Percentiles rank a stretch among this genome's conserved stretches.
These are phyloP conservation scores for Phytophthora podocarpi DNA, from an alignment of 352 stramenopile species.

Conservation along the genomic window DNA sequence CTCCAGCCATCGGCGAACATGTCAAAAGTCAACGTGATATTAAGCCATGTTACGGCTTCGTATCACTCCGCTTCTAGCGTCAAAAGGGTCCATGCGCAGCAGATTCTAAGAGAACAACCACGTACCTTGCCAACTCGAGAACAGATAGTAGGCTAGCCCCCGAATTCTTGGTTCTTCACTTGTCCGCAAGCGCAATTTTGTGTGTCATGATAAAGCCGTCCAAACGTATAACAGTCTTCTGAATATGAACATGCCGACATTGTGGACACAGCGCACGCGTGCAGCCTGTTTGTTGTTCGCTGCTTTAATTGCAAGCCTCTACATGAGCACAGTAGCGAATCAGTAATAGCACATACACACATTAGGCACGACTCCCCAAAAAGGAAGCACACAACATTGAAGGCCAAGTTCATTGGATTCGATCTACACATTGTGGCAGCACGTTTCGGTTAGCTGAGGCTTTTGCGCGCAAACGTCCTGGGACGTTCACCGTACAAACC, in stretches of 20 bases:
- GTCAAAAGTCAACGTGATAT: conserved; percentile 26
- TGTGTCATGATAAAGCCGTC: background rate
- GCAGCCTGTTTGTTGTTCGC: conserved; percentile 23
- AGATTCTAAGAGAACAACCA: conserved; percentile 17
- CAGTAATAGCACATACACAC: conserved; percentile 30
- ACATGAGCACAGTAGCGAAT: conserved; percentile 37
- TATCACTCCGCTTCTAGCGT: no score
- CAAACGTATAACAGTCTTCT: no score
- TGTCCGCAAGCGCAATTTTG: no score
- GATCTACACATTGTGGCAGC: conserved; percentile 47
- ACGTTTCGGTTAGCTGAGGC: conserved; percentile 38
- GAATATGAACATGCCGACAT: background rate
- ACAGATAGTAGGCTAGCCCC: no score
- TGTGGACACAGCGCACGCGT: background rate
- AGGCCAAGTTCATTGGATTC: conserved; percentile 51
- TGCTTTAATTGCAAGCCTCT: conserved; percentile 27
- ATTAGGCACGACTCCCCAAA: conserved; percentile 24
- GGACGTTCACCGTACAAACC: conserved; percentile 41
- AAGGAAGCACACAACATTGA: conserved; percentile 39
- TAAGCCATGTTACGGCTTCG: conserved; percentile 6
- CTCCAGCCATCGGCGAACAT: background rate
- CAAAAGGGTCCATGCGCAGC: no score
- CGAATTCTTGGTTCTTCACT: no score
- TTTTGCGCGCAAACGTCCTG: conserved; percentile 14
- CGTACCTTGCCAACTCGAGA: background rate